Evolutionary conservation across 2,329 filamentous ascomycete genomes (phyloP).

Genomic region (Blastomyces emzantsi): DNA sequence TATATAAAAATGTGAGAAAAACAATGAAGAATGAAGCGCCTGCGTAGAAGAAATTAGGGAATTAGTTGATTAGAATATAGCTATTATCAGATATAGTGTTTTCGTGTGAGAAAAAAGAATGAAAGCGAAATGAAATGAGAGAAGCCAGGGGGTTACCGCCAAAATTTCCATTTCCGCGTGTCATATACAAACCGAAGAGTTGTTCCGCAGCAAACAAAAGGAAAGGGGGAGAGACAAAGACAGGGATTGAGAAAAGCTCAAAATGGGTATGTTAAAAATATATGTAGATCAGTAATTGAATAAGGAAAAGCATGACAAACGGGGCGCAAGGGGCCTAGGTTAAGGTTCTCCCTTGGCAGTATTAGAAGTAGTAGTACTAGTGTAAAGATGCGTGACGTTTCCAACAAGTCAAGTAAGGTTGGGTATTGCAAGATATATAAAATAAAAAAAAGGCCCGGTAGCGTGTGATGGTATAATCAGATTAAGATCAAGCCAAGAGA

Average conservation of each 20-base stretch:
- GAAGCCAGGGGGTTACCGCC: not conserved
- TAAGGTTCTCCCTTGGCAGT: not conserved
- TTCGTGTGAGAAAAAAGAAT: not conserved
- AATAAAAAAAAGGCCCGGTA: not conserved
- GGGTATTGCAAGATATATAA: constrained; percentile 2
- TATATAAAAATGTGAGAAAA: not conserved
- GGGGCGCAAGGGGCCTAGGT: not conserved
- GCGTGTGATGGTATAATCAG: not conserved
- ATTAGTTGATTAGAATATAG: not conserved
- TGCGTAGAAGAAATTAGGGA: not conserved
- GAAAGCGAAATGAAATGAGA: not conserved
- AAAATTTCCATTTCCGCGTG: constrained; percentile 4
- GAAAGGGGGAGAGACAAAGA: not conserved
- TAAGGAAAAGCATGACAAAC: constrained; percentile 1
- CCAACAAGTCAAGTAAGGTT: not conserved
- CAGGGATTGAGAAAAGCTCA: not conserved
- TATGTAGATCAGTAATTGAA: constrained; percentile 1
- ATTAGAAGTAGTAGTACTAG: not conserved
- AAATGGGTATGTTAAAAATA: not conserved
- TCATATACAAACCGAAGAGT: constrained; percentile 2
- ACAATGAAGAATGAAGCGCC: constrained; percentile 24
- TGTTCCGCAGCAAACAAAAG: not conserved
- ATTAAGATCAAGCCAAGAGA: constrained; percentile 1
- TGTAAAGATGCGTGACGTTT: not conserved
- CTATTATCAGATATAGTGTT: not conserved